These are phyloP conservation scores for Senecio squalidus DNA, from an alignment of 140 eudicot genomes.

Conservation along the genomic window DNA sequence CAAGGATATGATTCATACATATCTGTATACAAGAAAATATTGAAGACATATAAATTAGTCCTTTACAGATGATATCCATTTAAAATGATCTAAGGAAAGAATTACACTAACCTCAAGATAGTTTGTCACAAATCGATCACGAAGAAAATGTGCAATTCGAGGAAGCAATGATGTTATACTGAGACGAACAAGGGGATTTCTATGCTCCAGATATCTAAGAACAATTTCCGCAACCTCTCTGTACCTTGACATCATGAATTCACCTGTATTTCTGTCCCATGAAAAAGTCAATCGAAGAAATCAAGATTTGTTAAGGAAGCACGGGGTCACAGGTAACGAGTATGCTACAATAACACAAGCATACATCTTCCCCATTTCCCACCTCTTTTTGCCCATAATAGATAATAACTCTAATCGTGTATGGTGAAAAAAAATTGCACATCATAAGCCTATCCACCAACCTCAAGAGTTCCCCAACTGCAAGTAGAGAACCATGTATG, in stretches of 20 bases:
- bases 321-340: background rate
- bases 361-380: conserved; percentile 1
- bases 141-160: conserved; percentile 94
- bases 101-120: conserved; percentile 66
- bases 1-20: conserved; percentile 97
- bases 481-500: conserved; percentile 98
- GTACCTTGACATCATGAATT: conserved; percentile 98
- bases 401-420: background rate
- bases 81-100: conserved; percentile 2
- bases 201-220: conserved; percentile 85
- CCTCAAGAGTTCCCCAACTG: conserved; percentile 98
- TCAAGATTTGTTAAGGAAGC: background rate
- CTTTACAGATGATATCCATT: background rate
- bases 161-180: conserved; percentile 98
- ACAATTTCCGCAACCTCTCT: conserved; percentile 99
- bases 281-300: conserved; percentile 3
- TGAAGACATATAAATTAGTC: background rate
- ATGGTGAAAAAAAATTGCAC: background rate
- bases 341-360: background rate
- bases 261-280: conserved; percentile 81
- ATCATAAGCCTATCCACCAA: conserved; percentile 35
- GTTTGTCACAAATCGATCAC: conserved; percentile 94
- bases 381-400: background rate
- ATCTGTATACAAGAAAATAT: conserved; percentile 47
- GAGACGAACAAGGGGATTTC: conserved; percentile 93